Evolutionary conservation across 768 basidiomycete species (phyloP).

Genomic region (Tremella mesenterica): DNA sequence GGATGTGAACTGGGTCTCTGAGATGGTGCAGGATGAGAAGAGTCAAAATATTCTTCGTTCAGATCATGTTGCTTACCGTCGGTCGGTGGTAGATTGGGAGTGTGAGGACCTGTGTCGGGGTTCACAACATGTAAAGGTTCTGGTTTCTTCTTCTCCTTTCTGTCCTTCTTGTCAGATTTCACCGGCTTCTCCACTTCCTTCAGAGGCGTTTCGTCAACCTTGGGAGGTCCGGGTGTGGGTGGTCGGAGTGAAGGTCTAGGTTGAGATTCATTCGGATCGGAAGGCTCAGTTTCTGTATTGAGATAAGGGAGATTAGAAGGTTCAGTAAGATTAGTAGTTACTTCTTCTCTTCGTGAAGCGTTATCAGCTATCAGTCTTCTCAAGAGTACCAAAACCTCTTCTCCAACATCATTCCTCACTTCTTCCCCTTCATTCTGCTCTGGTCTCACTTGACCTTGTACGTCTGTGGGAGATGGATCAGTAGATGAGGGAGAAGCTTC

Average conservation of each 20-base stretch:
- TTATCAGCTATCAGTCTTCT: constrained; percentile 6
- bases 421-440: neutral
- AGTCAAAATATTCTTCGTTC: neutral
- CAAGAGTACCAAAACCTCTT: constrained; percentile 8
- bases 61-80: neutral
- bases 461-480: no score
- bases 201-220: no score
- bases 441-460: neutral
- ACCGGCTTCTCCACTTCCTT: neutral
- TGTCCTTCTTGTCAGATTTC: neutral
- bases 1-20: no score
- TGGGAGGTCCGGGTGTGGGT: no score
- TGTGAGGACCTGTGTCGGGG: no score
- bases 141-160: neutral
- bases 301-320: no score
- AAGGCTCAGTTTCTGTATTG: no score
- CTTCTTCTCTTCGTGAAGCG: neutral
- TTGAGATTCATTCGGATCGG: no score
- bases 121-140: no score
- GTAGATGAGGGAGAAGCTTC: neutral
- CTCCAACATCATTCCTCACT: neutral
- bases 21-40: neutral
- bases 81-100: no score
- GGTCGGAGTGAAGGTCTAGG: no score
- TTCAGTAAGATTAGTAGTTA: no score